A percentile compares a stretch with the other conserved stretches of the same genome.
These are phyloP conservation scores for Gymnopilus dilepis DNA, from an alignment of 768 basidiomycete species.

Conservation along the genomic window DNA sequence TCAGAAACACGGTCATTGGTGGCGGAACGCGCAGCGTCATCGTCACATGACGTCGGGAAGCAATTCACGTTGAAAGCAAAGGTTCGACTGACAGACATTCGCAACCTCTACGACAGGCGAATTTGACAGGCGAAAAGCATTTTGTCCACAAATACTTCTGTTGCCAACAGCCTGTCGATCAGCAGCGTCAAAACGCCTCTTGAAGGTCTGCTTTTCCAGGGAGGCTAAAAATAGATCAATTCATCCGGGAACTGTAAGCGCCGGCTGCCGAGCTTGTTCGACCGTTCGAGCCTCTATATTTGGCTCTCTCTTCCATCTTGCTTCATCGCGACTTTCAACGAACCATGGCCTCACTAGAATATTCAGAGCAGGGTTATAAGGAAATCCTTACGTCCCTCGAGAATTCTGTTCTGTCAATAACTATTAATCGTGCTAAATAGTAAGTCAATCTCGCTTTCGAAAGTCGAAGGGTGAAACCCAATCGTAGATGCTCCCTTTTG, in stretches of 20 bases:
- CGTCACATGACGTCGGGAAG: constrained; percentile 3
- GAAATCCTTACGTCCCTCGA: constrained; percentile 49
- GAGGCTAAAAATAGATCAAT: background rate
- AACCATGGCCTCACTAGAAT: constrained; percentile 39
- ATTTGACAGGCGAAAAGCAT: too few species aligned
- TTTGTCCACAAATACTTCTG: too few species aligned
- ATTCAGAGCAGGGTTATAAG: constrained; percentile 44
- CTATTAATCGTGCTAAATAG: constrained; percentile 55
- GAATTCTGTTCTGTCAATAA: constrained; percentile 46
- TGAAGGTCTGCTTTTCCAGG: too few species aligned
- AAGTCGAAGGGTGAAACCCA: background rate
- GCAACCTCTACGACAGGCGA: too few species aligned
- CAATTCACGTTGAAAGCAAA: too few species aligned
- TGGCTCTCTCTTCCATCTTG: background rate
- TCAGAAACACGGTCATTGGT: background rate
- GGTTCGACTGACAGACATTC: too few species aligned
- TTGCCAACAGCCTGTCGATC: too few species aligned
- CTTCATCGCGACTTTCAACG: background rate
- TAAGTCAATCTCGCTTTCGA: constrained; percentile 28
- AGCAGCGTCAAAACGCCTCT: too few species aligned
- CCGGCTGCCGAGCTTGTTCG: background rate
- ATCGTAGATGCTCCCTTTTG: background rate
- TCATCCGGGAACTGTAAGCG: background rate
- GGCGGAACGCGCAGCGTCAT: background rate
- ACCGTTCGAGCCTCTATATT: background rate